A percentile compares a stretch with the other conserved stretches of the same genome.
phyloP scores from a whole-genome alignment of 768 basidiomycete species.

The Xerocomus spinulosus region DNA sequence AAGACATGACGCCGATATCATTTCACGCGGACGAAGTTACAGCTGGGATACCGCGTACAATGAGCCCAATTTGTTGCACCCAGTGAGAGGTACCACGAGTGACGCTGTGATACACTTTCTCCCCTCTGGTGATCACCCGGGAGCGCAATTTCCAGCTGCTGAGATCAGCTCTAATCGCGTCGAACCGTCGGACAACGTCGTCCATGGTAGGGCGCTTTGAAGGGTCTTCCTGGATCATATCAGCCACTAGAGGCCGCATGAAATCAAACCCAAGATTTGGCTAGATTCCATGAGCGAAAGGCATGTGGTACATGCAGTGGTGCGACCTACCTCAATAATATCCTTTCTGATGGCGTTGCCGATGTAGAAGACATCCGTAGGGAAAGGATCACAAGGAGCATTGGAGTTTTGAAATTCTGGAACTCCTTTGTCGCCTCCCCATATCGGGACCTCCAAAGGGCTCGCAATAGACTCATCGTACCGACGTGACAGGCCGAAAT shows the following conservation, averaged over 20 bases:
- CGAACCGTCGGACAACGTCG: constrained; percentile 32
- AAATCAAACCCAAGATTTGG: constrained; percentile 23
- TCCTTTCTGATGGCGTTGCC: constrained; percentile 34
- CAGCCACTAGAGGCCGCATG: constrained; percentile 30
- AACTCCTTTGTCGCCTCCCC: constrained; percentile 38
- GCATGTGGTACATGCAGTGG: not conserved
- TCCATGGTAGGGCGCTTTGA: constrained; percentile 35
- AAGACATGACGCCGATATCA: no score
- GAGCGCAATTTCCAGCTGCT: constrained; percentile 28
- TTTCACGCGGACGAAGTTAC: constrained; percentile 8
- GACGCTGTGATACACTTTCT: not conserved
- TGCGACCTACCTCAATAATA: constrained; percentile 26
- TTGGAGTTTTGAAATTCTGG: constrained; percentile 31
- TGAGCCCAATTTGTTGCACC: constrained; percentile 20
- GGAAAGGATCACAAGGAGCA: constrained; percentile 33
- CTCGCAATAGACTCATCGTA: constrained; percentile 16
- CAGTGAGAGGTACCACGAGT: constrained; percentile 17
- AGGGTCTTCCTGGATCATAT: constrained; percentile 38
- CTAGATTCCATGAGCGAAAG: not conserved
- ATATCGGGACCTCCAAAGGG: constrained; percentile 27
- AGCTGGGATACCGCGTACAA: constrained; percentile 15
- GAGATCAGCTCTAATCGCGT: constrained; percentile 15
- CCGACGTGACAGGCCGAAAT: constrained; percentile 32
- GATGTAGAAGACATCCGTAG: constrained; percentile 39
- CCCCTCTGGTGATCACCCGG: constrained; percentile 11